These are phyloP conservation scores for Sugiyamaella mastotermitis DNA, from an alignment of 805 yeast genomes.

Conservation along the genomic window DNA sequence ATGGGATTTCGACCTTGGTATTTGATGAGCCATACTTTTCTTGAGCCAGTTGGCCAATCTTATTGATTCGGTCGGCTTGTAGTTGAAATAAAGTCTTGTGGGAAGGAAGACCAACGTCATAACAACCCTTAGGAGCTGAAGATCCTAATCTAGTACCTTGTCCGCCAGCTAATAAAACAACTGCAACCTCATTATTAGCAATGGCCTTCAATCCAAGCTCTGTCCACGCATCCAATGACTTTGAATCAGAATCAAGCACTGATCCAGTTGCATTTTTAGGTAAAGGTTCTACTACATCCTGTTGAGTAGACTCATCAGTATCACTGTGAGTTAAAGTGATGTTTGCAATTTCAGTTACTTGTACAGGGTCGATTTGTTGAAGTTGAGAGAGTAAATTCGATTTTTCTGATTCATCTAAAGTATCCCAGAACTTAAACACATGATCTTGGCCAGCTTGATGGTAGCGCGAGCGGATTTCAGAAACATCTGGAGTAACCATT, in stretches of 20 bases:
- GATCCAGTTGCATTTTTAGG: slow-evolving; percentile 29
- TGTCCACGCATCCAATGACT: slow-evolving; percentile 37
- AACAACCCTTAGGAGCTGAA: slow-evolving; percentile 88
- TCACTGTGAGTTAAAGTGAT: slow-evolving; percentile 17
- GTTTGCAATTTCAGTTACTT: slow-evolving; percentile 27
- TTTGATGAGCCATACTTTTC: slow-evolving; percentile 11
- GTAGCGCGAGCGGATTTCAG: slow-evolving; percentile 17
- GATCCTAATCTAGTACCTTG: slow-evolving; percentile 97
- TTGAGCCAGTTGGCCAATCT: slow-evolving; percentile 53
- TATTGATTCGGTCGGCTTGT: slow-evolving; percentile 79
- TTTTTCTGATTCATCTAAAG: slow-evolving; percentile 24
- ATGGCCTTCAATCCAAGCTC: slow-evolving; percentile 63
- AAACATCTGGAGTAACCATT: slow-evolving; percentile 19
- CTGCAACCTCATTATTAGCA: slow-evolving; percentile 69
- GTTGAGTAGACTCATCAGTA: slow-evolving; percentile 8
- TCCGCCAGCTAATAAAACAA: slow-evolving; percentile 94
- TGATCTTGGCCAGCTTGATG: slow-evolving; percentile 36
- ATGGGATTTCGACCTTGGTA: slow-evolving; percentile 43
- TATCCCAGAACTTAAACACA: slow-evolving; percentile 33
- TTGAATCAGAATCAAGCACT: slow-evolving; percentile 25
- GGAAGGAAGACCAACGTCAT: slow-evolving; percentile 78
- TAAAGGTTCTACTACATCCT: slow-evolving; percentile 23
- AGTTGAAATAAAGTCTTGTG: slow-evolving; percentile 80
- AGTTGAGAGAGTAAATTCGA: slow-evolving; percentile 30
- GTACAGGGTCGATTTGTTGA: slow-evolving; percentile 30